Base-by-base conservation (phyloP, 2,329 filamentous ascomycete genomes). In the Anthostomella pinea region DNA sequence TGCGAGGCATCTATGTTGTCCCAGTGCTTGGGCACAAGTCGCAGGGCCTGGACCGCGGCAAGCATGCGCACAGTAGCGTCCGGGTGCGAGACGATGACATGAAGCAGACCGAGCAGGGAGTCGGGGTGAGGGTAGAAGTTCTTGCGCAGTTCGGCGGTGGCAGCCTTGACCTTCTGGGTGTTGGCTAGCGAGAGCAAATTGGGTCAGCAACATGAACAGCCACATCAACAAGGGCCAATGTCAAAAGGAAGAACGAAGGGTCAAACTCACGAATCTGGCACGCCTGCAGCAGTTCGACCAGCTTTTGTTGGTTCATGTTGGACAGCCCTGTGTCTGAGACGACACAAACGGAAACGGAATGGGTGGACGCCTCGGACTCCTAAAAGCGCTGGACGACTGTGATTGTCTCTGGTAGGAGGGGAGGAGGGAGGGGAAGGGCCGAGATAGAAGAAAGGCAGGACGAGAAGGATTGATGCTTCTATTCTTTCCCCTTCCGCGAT, bases 101-200 rank as follows among this genome's bases (percentile, higher is more conserved):
- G 88, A 52, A 97, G 79, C 46, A 97, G 83, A 55, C 87, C 81
- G 38, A 91, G 76, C 39, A 97, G 80, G 11, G 88, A 87, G 56
- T 89, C 79, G 24, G 91, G 85, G 52, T 88, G 79, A 56, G 81
- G 83, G 72, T 95, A 97, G 74, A 87, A 97, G 67, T 86, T 87
- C 67, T 94, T 93, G 67, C 95, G 90, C 43, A 97, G 80, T 56
- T 89, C 82, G 41, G 85, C 81, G 13, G 91, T 98, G 46, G 90
- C 88, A 51, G 85, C 81, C 77, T 96, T 94, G 65, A 95, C 83
- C 67, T 83, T 81, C 53, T 87, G 81, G 51, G 89, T 95, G 68
- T 95, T 84, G 60, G 93, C 89, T 95, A 58, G 23, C 54, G 35
- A 49, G 39, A 45, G 53, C 46, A 44, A 29, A 45, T 17, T 16